These are phyloP conservation scores for Pseudonitzschia delicatissima DNA, from an alignment of 108 stramenopile genomes.

Conservation along the genomic window DNA sequence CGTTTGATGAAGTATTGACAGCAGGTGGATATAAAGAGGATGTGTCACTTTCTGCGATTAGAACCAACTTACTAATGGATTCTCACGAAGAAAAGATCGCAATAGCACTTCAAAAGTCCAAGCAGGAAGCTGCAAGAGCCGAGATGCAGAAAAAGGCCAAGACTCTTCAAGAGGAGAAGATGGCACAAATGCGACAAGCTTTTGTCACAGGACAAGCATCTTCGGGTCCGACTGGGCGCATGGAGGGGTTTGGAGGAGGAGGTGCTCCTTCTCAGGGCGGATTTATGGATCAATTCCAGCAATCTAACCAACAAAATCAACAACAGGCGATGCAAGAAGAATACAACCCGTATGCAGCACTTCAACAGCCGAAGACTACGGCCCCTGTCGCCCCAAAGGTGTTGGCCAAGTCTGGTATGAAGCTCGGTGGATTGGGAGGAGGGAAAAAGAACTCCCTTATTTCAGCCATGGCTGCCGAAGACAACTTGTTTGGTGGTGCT, in stretches of 20 bases:
- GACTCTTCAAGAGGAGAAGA: constrained; percentile 82
- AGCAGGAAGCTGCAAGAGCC: constrained; percentile 86
- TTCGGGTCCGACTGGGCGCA: constrained; percentile 49
- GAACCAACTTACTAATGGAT: constrained; percentile 98
- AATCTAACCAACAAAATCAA: constrained; percentile 20
- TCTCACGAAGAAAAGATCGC: constrained; percentile 96
- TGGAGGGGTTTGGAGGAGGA: constrained; percentile 70
- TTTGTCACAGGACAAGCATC: constrained; percentile 65
- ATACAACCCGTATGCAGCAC: constrained; percentile 42
- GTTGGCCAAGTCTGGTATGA: constrained; percentile 93
- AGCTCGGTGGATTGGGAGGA: constrained; percentile 54
- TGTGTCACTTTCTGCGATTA: constrained; percentile 80
- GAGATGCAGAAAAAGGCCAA: constrained; percentile 90
- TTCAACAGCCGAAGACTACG: constrained; percentile 44
- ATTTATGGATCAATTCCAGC: constrained; percentile 40
- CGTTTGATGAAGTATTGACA: constrained; percentile 99
- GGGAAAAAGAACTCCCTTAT: constrained; percentile 87
- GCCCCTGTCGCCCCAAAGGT: constrained; percentile 54
- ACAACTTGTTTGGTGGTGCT: constrained; percentile 72
- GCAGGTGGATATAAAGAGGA: constrained; percentile 97
- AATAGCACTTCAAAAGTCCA: constrained; percentile 87
- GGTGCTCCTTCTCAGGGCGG: constrained; percentile 41
- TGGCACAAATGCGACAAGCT: constrained; percentile 69
- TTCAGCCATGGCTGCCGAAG: constrained; percentile 96
- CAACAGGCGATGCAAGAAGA: constrained; percentile 21